Evolutionary conservation across 306 rosid genomes (phyloP), one percentile per base, ranked within the genome.

Genomic region (Cicer pinnatifidum): DNA sequence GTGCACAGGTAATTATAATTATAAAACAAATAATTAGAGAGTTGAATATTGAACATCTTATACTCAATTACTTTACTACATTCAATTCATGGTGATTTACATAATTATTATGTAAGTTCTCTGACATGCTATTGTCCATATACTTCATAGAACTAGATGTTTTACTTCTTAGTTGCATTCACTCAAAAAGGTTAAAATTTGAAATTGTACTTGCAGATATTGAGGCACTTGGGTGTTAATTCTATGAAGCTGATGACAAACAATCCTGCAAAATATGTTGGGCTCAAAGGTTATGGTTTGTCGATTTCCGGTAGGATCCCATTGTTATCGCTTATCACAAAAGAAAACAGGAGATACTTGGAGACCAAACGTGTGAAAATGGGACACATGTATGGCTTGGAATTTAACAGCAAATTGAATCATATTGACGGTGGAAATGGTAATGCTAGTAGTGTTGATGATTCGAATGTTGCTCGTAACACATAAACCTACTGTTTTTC

Each of bases 241-340:
- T 88, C 92, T 7, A 90, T 92, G 97, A 92, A 90, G 82, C 83
- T 92, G 67, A 86, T 92, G 96, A 92, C 97, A 20, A 92, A 92
- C 87, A 92, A 92, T 77, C 97, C 97, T 0, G 81, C 90, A 35
- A 92, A 92, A 85, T 92, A 86, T 66, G 69, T 82, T 11, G 97
- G 97, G 67, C 84, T 92, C 66, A 92, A 92, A 76, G 97, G 97
- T 8, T 89, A 92, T 72, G 97, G 97, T 41, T 81, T 92, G 88
- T 69, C 85, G 12, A 79, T 92, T 77, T 83, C 88, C 0, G 96
- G 97, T 8, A 85, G 97, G 85, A 87, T 92, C 64, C 97, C 97
- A 0, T 76, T 92, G 71, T 0, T 86, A 73, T 84, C 92, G 38
- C 89, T 86, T 15, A 83, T 92, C 53, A 92, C 97, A 12, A 86